Conservation (phyloP, 345 rosid species). For the Eucalyptus sp. region DNA sequence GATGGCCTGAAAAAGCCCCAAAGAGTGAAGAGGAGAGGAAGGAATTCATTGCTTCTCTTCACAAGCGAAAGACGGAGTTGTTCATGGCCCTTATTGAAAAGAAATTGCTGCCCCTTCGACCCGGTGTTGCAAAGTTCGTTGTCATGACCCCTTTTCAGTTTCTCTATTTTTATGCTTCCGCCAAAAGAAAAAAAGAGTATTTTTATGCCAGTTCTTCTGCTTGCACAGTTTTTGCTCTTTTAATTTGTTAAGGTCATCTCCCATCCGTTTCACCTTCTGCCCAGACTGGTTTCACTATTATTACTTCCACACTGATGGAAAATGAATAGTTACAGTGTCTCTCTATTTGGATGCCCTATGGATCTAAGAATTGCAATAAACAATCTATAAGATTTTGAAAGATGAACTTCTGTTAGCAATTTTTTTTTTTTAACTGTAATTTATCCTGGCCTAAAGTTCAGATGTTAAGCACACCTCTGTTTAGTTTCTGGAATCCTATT, state of each 20-base stretch:
- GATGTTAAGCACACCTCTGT: neutral
- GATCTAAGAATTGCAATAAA: neutral
- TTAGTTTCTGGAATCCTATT: neutral
- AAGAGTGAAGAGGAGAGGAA: constrained; percentile 81
- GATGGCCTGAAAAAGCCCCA: constrained; percentile 93
- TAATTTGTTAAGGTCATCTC: neutral
- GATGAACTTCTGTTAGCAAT: neutral
- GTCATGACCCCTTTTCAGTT: neutral
- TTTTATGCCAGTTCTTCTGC: neutral
- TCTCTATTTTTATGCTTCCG: neutral
- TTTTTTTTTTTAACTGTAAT: neutral
- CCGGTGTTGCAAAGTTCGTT: constrained; percentile 79
- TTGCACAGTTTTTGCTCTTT: neutral
- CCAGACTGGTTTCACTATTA: neutral
- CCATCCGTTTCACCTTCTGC: neutral
- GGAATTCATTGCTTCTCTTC: constrained; percentile 80
- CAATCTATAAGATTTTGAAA: neutral
- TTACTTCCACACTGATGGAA: neutral
- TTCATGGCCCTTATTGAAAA: constrained; percentile 92
- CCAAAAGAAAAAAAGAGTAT: neutral
- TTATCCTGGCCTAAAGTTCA: neutral
- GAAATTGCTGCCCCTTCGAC: constrained; percentile 79
- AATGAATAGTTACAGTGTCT: neutral
- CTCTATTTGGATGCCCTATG: neutral
- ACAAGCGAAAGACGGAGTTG: constrained; percentile 75